A percentile compares a stretch with the other conserved stretches of the same genome.
Conservation (phyloP, 2,329 filamentous ascomycete genomes). For the Furcasterigmium furcatum region DNA sequence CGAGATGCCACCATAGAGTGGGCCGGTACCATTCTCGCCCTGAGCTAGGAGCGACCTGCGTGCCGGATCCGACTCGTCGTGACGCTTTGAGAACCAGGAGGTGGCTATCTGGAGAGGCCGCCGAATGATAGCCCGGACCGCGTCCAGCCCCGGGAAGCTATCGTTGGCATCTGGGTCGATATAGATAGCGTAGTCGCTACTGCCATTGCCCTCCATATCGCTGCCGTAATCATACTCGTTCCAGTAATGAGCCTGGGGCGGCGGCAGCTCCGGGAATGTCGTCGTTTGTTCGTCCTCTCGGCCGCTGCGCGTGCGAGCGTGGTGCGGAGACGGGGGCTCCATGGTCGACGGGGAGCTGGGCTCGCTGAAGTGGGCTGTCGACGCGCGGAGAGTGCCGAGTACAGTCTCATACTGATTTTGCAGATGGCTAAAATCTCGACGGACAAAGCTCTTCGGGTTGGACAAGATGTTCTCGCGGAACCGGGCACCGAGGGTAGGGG, state of each 20-base stretch:
- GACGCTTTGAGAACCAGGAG: constrained; percentile 40
- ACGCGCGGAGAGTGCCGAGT: constrained; percentile 40
- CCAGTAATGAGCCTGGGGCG: constrained; percentile 60
- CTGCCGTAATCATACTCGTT: constrained; percentile 85
- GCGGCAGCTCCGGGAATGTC: constrained; percentile 9
- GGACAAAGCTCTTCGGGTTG: constrained; percentile 69
- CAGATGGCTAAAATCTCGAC: constrained; percentile 57
- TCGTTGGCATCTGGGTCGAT: constrained; percentile 64
- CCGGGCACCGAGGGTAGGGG: constrained; percentile 57
- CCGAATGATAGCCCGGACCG: constrained; percentile 50
- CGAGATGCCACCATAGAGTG: constrained; percentile 14
- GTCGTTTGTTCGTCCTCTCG: neutral
- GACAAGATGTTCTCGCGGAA: constrained; percentile 66
- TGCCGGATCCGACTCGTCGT: neutral
- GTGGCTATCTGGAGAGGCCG: constrained; percentile 48
- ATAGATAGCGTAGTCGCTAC: constrained; percentile 63
- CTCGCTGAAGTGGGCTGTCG: constrained; percentile 35
- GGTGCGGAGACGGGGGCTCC: constrained; percentile 12
- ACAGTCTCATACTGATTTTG: constrained; percentile 49
- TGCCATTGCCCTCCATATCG: constrained; percentile 56
- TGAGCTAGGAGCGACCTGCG: neutral
- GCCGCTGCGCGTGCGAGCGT: neutral
- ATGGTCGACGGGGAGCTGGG: constrained; percentile 33
- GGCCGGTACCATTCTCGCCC: neutral
- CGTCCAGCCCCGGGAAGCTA: constrained; percentile 61